A percentile compares a stretch with the other conserved stretches of the same genome.
Evolutionary conservation across 495 filamentous ascomycete genomes (phyloP).

Genomic region (Penicillium simplicissimum): DNA sequence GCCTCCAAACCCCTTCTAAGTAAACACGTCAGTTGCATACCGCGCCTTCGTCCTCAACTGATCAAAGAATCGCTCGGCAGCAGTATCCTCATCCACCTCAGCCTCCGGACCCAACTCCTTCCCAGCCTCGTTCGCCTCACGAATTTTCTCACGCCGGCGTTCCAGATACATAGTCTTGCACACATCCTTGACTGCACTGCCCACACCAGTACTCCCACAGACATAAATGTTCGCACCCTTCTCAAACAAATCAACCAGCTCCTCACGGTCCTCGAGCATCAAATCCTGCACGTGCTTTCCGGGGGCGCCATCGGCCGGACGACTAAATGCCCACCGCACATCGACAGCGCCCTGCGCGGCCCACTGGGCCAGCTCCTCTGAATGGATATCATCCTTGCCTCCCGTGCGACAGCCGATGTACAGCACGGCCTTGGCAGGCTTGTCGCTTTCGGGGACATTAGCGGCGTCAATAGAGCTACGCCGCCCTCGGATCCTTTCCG

Average conservation of each 20-base stretch:
- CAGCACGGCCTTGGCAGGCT: conserved; percentile 59
- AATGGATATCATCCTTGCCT: conserved; percentile 60
- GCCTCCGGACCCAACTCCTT: conserved; percentile 37
- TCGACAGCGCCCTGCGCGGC: conserved; percentile 57
- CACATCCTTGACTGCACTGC: conserved; percentile 56
- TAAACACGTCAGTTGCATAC: conserved; percentile 70
- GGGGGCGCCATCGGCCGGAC: conserved; percentile 31
- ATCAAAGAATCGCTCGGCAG: conserved; percentile 55
- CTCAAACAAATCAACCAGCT: conserved; percentile 55
- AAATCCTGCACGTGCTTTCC: conserved; percentile 63
- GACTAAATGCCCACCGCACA: conserved; percentile 57
- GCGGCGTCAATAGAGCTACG: conserved; percentile 22
- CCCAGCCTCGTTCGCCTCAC: conserved; percentile 28
- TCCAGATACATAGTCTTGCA: conserved; percentile 51
- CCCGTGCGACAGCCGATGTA: conserved; percentile 64
- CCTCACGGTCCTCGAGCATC: conserved; percentile 52
- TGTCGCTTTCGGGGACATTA: conserved; percentile 17
- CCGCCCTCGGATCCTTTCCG: conserved; percentile 52
- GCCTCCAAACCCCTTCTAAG: conserved; percentile 13
- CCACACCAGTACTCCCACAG: conserved; percentile 64
- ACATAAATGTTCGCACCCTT: conserved; percentile 64
- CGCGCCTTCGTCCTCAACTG: conserved; percentile 55
- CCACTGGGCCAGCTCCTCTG: conserved; percentile 60
- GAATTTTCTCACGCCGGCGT: conserved; percentile 44
- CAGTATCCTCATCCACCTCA: conserved; percentile 43